Evolutionary conservation across 768 basidiomycete genomes (phyloP), one percentile per base, ranked within the genome.

Genomic region (Lactarius psammicola): DNA sequence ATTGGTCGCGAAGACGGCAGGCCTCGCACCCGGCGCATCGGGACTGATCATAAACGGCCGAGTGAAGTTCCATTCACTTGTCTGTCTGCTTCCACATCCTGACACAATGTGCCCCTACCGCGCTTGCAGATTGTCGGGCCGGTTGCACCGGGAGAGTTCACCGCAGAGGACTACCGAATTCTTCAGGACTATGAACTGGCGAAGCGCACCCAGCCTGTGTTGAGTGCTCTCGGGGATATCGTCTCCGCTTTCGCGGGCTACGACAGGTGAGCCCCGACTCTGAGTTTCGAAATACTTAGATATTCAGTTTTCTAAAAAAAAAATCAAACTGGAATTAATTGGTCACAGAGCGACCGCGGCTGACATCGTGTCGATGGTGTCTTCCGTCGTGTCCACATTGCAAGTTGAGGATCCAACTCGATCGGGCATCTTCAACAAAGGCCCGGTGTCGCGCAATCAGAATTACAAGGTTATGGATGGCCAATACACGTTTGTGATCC

Each of bases 31-130:
- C 1, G 89, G 88, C 0, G 76, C 87, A 64, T 79, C 79, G 26
- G 91, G 82, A 0, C 64, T 98, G 42, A 66, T 95, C 40, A 78
- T 92, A 59, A 97, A 97, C 70, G 96, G 95, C 30, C 81, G 95
- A 36, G 94, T 95, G 72, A 74, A 89, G 78, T 11, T 9, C 18
- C 65, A 2, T 28, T 10, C 64, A 30, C 23, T 30, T 11, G 6
- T 23, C 3, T 3, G 5, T 31, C 31, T 34, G 40, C 34, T 34
- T 8, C 26, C 62, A 57, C n/a, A 59, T 65, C 42, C 60, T 51
- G 42, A 67, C 55, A 4, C 42, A 18, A 40, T 17, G 40, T 8
- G 40, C 40, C 40, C 38, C 15, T 18, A 18, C 4, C 31, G 28
- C 15, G 7, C 18, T 33, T 31, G 53, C 70, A 96, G 95, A 76